Conservation (phyloP, 1,284 basidiomycete species). For the Leccinum solheimii region DNA sequence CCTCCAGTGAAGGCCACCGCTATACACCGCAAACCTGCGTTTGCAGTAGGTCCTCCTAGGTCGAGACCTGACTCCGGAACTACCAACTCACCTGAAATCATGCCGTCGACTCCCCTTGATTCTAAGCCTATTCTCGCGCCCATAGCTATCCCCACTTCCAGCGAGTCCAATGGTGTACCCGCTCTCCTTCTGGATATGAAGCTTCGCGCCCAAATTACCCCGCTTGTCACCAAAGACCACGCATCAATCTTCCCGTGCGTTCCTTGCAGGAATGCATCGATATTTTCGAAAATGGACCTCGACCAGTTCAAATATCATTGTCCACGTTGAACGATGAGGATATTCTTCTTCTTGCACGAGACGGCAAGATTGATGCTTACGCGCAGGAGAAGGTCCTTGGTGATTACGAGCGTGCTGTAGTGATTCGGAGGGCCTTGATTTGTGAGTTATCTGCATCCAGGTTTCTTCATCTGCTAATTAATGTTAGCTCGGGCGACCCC, state of each 20-base stretch:
- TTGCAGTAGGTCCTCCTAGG: conserved; percentile 29
- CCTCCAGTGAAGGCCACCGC: conserved; percentile 15
- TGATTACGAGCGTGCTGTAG: conserved; percentile 85
- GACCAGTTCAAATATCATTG: conserved; percentile 24
- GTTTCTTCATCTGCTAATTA: conserved; percentile 9
- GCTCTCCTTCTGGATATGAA: conserved; percentile 53
- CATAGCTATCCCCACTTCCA: conserved; percentile 24
- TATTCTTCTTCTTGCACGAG: conserved; percentile 85
- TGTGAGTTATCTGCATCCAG: conserved; percentile 55
- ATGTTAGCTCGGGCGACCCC: conserved; percentile 76
- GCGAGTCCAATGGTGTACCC: conserved; percentile 28
- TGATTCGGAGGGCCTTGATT: conserved; percentile 85
- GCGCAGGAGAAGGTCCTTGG: conserved; percentile 92
- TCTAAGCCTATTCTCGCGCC: conserved; percentile 29
- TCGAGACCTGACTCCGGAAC: conserved; percentile 16
- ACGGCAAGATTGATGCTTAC: conserved; percentile 92
- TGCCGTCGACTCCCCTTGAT: conserved; percentile 14
- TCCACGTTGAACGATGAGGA: conserved; percentile 83
- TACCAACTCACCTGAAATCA: conserved; percentile 20
- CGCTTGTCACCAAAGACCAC: conserved; percentile 19
- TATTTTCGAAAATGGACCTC: conserved; percentile 82
- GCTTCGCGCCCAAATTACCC: conserved; percentile 38
- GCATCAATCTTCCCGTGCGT: conserved; percentile 41
- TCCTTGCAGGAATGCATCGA: conserved; percentile 78
- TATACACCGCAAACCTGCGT: conserved; percentile 24